Base-by-base conservation (phyloP, 2,329 filamentous ascomycete genomes). In the Penicillium sp. region DNA sequence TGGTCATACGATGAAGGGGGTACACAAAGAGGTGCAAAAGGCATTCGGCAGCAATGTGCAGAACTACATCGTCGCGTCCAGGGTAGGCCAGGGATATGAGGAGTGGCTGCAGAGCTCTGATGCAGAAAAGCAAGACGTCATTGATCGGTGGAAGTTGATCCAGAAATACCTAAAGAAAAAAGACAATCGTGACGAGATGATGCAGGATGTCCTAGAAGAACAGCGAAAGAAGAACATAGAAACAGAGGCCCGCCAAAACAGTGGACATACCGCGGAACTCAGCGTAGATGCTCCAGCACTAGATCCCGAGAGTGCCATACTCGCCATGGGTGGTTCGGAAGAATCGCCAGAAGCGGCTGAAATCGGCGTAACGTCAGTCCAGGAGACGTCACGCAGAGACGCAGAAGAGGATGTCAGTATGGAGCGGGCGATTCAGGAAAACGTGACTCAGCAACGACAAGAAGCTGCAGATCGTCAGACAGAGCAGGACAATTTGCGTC, bases 1-100 rank as follows among this genome's bases (percentile, higher is more conserved):
- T 0, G 91, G 87, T 5, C 95, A 94, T 66, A 83, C 89, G 3
- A 88, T 92, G 79, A 89, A 92, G 68, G 91, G 91, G 1, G 79
- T 94, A 1, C 85, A 93, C 64, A 88, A 88, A 42, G 88, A 93
- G 68, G 79, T 93, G 55, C 81, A 86, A 60, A 90, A 87, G 60
- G 73, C 81, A 46, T 87, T 90, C 62, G 84, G 86, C 24, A 84
- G 81, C 47, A 89, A 84, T 60, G 84, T 90, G 18, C 80, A 89
- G 50, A 91, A 89, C 62, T 92, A 93, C 67, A 90, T 95, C 61
- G 83, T 90, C 46, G 83, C 88, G 1, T 88, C 89, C 2, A 81
- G 90, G 45, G 88, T 89, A 49, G 79, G 85, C 1, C 89, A 95
- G 68, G 90, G 91, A 12, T 52, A 52, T 23, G 49, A 43, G 24